Conservation (phyloP, 257 asterid species). For the Asclepias syriaca region DNA sequence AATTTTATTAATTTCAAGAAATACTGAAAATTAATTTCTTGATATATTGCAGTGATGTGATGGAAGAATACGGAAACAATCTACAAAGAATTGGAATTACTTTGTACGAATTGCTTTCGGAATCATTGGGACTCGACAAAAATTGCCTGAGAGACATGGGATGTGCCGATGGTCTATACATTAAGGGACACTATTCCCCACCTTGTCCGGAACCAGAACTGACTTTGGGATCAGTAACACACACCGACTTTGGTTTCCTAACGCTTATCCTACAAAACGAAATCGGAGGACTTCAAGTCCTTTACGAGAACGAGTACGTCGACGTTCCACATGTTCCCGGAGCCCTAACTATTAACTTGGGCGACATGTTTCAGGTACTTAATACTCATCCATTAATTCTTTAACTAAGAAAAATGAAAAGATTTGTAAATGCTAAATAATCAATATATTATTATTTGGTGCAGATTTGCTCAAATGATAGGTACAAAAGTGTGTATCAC, state of each 20-base stretch:
- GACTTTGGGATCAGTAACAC: not conserved
- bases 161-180: conserved; percentile 2
- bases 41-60: not conserved
- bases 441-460: too few species aligned
- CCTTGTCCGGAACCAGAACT: conserved; percentile 11
- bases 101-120: not conserved
- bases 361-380: conserved; percentile 5
- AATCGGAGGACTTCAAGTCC: too few species aligned
- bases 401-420: too few species aligned
- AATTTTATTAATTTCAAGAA: too few species aligned
- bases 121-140: conserved; percentile 8
- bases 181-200: conserved; percentile 8
- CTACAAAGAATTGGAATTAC: not conserved
- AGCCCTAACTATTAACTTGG: too few species aligned
- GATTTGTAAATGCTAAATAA: too few species aligned
- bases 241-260: too few species aligned
- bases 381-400: too few species aligned
- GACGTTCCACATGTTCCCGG: too few species aligned
- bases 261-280: too few species aligned
- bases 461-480: not conserved
- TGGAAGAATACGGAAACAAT: not conserved
- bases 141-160: conserved; percentile 4
- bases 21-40: too few species aligned
- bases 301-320: too few species aligned
- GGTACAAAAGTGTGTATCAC: conserved; percentile 7